Conservation (phyloP, 345 rosid species). For the Bretschneidera sinensis region DNA sequence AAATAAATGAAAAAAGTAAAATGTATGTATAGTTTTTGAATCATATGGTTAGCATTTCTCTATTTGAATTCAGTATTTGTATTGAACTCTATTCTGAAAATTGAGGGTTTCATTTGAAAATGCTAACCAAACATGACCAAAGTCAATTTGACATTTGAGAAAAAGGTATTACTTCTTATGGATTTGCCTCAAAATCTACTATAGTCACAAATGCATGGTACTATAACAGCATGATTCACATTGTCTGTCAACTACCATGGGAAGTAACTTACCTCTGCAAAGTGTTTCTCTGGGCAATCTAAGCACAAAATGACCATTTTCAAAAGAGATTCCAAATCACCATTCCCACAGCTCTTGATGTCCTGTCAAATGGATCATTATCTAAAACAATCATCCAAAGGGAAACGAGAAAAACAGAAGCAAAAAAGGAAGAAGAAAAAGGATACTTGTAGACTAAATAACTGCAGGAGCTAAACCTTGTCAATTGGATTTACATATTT, state of each 20-base stretch:
- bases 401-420: neutral
- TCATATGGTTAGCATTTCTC: neutral
- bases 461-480: slow-evolving; percentile 43
- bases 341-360: slow-evolving; percentile 46
- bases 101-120: no score
- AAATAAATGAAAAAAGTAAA: neutral
- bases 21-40: no score
- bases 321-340: slow-evolving; percentile 49
- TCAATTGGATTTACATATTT: slow-evolving; percentile 46
- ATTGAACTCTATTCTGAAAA: no score
- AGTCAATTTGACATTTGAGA: no score
- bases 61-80: neutral
- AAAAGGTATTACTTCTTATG: neutral
- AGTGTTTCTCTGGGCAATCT: slow-evolving; percentile 71
- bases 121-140: neutral
- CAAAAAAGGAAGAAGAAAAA: neutral
- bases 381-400: neutral
- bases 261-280: slow-evolving; percentile 55
- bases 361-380: slow-evolving; percentile 39
- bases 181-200: no score
- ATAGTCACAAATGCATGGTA: no score
- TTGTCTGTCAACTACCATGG: no score
- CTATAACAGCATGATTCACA: no score
- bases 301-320: slow-evolving; percentile 49
- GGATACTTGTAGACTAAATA: neutral